Base-by-base conservation (phyloP, 176 grass and related monocot species). In the Carex parvula region DNA sequence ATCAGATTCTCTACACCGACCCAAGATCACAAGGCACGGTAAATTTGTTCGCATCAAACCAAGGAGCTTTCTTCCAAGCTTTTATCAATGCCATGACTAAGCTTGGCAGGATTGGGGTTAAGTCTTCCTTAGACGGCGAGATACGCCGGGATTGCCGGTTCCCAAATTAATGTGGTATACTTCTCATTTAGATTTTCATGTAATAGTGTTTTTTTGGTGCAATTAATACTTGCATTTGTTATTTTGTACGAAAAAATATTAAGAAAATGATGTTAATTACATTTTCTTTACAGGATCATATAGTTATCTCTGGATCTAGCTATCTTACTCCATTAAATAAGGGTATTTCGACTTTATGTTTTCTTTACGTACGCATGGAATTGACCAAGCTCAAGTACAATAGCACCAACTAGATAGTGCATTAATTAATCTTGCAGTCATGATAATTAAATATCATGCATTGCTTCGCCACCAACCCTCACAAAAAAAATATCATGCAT, bases 1-100 rank as follows among this genome's bases (percentile, higher is more conserved):
- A 97, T 54, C 94, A 97, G 84, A 21, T 58, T 54, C 89, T 98
- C 1, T 87, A 89, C 84, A 60, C 56, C 12, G 92, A 98, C 84
- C 60, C 59, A 41, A 85, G 95, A 53, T 92, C 92, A 0, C 89
- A 61, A 5, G 16, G 1, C 68, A 83, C 90, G 0, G 92, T 94
- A 12, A 26, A 90, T 85, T 9, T 12, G 59, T 94, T 92, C 80
- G 92, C 90, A 4, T 2, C 53, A 4, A 87, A 92, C 81, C 90
- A 90, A 55, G 74, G 0, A 52, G 81, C 86, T 26, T 94, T 94
- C 88, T 92, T 90, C 56, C 0, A 15, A 48, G 84, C 85, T 30
- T 94, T 94, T 70, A 20, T 33, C 6, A 37, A 60, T 22, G 90
- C 88, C 3, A 82, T 94, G 75, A 85, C 16, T 3, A 92, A 90